Evolutionary conservation across 768 basidiomycete species (phyloP), one percentile per base, ranked within the genome.

Genomic region (Coprinopsis cinerea): DNA sequence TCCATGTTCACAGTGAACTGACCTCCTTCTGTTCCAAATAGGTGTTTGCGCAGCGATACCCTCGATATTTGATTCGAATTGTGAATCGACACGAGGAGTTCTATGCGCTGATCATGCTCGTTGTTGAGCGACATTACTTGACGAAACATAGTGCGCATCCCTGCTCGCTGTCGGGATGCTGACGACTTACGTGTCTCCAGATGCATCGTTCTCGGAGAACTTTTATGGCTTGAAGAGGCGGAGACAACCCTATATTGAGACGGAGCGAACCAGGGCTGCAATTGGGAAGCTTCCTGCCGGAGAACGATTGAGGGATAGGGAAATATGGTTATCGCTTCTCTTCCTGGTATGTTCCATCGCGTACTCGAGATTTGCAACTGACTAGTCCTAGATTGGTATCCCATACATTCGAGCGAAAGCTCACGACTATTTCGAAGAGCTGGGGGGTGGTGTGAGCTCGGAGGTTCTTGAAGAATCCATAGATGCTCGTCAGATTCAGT

Each of bases 21-120:
- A 27, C 27, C 17, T n/a, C 17, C 30, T 24, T 15, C n/a, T 35
- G 14, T n/a, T n/a, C n/a, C n/a, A n/a, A n/a, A n/a, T 46, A 96
- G 94, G 88, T 95, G 51, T 90, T 98, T 59, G 92, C 96, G 2
- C 93, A 97, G 72, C 76, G 85, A 49, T 88, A 97, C 63, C 96
- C 96, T 4, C 80, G 96, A 48, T 94, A 97, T 65, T 77, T 98
- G 25, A 68, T 99, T 36, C 83, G 85, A 15, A 74, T 98, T 47
- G 90, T 96, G 14, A 97, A 98, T 65, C 73, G 82, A 26, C 96
- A 99, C 72, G 96, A 99, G 64, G 94, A 97, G 64, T 91, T 96
- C 66, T 98, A 96, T 59, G 89, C 93, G 1, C 56, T 78, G 13
- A 73, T 95, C 54, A 90, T 98, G 85, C 69, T 94, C 47, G 75